Evolutionary conservation across 805 yeast species (phyloP), one percentile per base, ranked within the genome.

Genomic region (Candida schatavii): DNA sequence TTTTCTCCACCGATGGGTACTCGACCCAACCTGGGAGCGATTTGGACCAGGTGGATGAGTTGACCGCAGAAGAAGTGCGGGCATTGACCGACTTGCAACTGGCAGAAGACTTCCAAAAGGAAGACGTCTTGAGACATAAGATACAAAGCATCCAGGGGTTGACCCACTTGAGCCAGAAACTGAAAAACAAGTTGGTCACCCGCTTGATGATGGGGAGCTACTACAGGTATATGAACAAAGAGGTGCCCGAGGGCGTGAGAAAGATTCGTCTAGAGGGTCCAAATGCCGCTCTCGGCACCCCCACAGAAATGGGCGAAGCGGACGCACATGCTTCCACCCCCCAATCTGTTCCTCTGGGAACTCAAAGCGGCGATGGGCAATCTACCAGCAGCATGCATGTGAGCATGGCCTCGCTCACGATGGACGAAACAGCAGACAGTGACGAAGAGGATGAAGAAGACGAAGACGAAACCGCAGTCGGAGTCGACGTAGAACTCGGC

Each of bases 201-300:
- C 70, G 75, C 46, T 61, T 83, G 40, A 83, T 83, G 88, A 80
- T 83, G 77, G 79, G 83, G 5, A 78, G 85, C 35, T 80, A 78
- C 45, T 72, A 76, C 45, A 77, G 75, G 45, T 77, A 74, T 46
- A 56, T 71, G 26, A 62, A 64, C 42, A 61, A 56, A 51, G 61
- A 54, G 53, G 50, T 48, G 46, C 59, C 50, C 43, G 47, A 37
- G 40, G 58, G 38, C 5, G 44, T 45, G 13, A 46, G 54, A 38
- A 45, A 42, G 29, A 44, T 58, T 44, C 52, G 49, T 7, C 33
- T 57, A 21, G 41, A 51, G 13, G 28, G n/a, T 29, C 10, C 20
- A 17, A 40, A 37, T 22, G 41, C 37, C 22, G 46, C 39, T 9
- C 36, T 7, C n/a, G 27, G 11, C 27, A 7, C 7, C 11, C 27